phyloP scores from a whole-genome alignment of 169 alveolate genomes.

The Cryptosporidium parvum region DNA sequence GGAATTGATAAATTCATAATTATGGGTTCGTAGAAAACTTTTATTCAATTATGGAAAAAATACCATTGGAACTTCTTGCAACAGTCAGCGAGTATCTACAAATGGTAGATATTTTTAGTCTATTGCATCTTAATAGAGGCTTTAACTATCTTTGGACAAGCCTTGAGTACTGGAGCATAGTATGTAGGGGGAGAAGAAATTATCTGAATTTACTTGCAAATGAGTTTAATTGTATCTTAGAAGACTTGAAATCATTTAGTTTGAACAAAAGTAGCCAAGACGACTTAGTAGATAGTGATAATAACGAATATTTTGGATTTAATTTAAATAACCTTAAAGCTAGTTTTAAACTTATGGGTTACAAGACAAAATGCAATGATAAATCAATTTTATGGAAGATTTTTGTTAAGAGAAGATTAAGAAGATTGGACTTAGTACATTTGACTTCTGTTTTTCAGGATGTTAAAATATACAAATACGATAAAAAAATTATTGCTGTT shows the following conservation, averaged over 20 bases:
- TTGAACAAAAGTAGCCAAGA: not conserved
- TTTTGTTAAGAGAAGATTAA: not conserved
- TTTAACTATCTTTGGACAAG: constrained; percentile 11
- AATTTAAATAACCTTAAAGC: not conserved
- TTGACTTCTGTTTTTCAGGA: constrained; percentile 9
- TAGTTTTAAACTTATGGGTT: not conserved
- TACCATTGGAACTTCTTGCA: constrained; percentile 46
- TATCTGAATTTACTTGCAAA: not conserved
- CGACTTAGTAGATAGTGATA: not conserved
- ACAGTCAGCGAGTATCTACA: constrained; percentile 28
- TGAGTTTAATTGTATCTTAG: constrained; percentile 7
- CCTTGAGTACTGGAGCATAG: constrained; percentile 31
- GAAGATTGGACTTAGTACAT: not conserved
- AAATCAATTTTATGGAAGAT: constrained; percentile 11
- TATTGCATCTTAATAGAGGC: constrained; percentile 20
- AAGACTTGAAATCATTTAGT: not conserved
- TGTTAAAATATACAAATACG: not conserved
- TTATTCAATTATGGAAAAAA: constrained; percentile 10
- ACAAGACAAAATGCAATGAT: not conserved
- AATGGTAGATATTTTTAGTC: constrained; percentile 12
- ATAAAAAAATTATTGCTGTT: constrained; percentile 22
- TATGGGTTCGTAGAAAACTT: not conserved
- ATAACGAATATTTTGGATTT: not conserved
- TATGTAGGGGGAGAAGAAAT: constrained; percentile 2
- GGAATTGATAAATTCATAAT: not conserved